Evolutionary conservation across 139 green algal genomes (phyloP), one percentile per base, ranked within the genome.

Genomic region (Chlamydomonas applanata): DNA sequence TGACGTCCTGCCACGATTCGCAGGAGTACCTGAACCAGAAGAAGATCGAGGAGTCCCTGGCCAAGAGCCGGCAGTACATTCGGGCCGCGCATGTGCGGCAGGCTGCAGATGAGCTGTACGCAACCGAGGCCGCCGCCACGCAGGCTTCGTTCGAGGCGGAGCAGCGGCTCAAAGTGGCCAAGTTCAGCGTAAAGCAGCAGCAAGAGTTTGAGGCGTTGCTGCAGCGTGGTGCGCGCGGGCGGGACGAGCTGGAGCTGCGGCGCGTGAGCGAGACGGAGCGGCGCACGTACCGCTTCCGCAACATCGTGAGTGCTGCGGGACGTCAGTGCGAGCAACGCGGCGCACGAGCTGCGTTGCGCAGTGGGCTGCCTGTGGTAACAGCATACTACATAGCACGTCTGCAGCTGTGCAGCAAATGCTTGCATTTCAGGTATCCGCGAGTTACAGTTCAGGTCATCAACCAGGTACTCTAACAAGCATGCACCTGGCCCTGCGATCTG

Each of bases 241-340:
- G 77, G 24, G 67, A 83, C 49, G 83, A 89, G 75, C 64, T 89
- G 76, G 77, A 89, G 69, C 71, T 85, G 1, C 61, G 74, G 40
- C 74, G 83, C 25, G 24, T 76, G 3, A 73, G 54, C 3, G 83
- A 89, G 61, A 78, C 65, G 49, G 83, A 89, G 76, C 70, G 80
- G 20, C 68, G 77, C 2, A 79, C 44, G 29, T 74, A 79, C 44
- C 77, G 83, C 19, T 86, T 80, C 77, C 34, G 75, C 17, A 89
- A 89, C 73, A 67, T 89, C 40, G 53, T 89, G 40, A 49, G 40
- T 49, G 11, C 40, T 49, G 40, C 40, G 11, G 7, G 11, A 7
- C 11, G 11, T 49, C 7, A 11, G 7, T 49, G 40, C 40, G 40
- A 19, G n/a, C n/a, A n/a, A n/a, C n/a, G n/a, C n/a, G n/a, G n/a